Conservation (phyloP, 1,139 yeast species). For the Arxiozyma bovina region DNA sequence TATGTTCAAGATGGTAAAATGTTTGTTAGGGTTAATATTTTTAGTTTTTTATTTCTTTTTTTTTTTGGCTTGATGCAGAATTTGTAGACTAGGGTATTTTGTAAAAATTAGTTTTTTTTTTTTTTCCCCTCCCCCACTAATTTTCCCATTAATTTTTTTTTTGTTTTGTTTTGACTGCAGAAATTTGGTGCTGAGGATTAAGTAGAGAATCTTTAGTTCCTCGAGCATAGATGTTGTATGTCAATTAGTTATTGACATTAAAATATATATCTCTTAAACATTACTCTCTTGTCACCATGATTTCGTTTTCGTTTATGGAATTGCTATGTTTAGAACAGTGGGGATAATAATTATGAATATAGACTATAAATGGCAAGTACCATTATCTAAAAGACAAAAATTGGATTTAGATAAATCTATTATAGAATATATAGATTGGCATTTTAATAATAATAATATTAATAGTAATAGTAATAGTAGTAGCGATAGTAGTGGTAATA, state of each 20-base stretch:
- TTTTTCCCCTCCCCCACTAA: too few species aligned
- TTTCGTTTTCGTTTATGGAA: too few species aligned
- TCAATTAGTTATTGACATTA: neutral
- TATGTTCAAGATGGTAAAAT: too few species aligned
- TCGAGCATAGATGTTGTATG: neutral
- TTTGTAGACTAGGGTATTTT: too few species aligned
- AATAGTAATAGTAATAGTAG: neutral
- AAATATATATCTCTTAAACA: too few species aligned
- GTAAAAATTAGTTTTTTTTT: too few species aligned
- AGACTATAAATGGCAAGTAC: slow-evolving; percentile 8
- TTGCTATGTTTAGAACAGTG: neutral
- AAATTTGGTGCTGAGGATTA: too few species aligned
- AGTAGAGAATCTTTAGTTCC: neutral
- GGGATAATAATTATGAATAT: neutral
- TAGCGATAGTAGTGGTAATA: neutral
- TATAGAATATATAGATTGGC: slow-evolving; percentile 37
- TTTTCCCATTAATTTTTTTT: too few species aligned
- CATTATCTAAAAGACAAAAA: slow-evolving; percentile 43
- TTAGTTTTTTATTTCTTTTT: too few species aligned
- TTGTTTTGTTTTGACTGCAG: too few species aligned
- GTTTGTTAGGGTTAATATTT: too few species aligned
- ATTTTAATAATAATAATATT: neutral
- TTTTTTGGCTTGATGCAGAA: too few species aligned
- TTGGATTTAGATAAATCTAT: slow-evolving; percentile 49
- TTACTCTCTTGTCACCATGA: neutral